Evolutionary conservation across 139 green algal species (phyloP), one percentile per base, ranked within the genome.

Genomic region (Chlorella sp.): DNA sequence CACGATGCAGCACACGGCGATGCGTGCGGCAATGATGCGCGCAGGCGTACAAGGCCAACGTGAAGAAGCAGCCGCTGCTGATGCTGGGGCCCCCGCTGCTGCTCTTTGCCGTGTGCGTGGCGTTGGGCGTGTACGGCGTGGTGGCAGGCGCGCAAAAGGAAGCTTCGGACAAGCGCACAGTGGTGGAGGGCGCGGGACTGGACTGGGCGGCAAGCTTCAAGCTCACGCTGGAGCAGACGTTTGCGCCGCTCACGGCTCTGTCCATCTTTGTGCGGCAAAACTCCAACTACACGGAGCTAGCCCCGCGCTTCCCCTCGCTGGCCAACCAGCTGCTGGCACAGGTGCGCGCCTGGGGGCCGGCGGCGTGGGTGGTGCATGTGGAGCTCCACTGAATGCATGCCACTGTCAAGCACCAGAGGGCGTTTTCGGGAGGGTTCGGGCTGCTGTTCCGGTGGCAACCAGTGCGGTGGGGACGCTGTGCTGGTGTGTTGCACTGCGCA

Each of bases 191-290:
- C 32, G 5, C 63, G 14, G 63, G 17, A 1, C 24, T 69, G 63
- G 63, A 69, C 33, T 69, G 63, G 63, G 63, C 63, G 5, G 63
- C 63, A 5, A 69, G 63, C 32, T 69, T 69, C 31, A 49, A 69
- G 33, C 63, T 69, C 5, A 31, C 27, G 17, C n/a, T 69, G 32
- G 63, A 69, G 63, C n/a, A 69, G 63, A 51, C 63, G 2, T 69
- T 69, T 17, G 50, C 63, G 31, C 63, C 63, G 20, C 32, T 69
- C 31, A 32, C 50, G 5, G 50, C 63, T 20, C 63, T 69, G 31
- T 50, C 63, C 5, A 69, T 69, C 20, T 69, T 69, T 30, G 50
- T 69, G 31, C 30, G 31, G 32, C 63, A 69, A 14, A 29, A 69
- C 63, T 20, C 63, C 2, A 14, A 69, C 63, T 69, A 35, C 63